A percentile compares a stretch with the other conserved stretches of the same genome.
Evolutionary conservation across 2,329 filamentous ascomycete species (phyloP).

Genomic region (Penicillium sclerotigenum): DNA sequence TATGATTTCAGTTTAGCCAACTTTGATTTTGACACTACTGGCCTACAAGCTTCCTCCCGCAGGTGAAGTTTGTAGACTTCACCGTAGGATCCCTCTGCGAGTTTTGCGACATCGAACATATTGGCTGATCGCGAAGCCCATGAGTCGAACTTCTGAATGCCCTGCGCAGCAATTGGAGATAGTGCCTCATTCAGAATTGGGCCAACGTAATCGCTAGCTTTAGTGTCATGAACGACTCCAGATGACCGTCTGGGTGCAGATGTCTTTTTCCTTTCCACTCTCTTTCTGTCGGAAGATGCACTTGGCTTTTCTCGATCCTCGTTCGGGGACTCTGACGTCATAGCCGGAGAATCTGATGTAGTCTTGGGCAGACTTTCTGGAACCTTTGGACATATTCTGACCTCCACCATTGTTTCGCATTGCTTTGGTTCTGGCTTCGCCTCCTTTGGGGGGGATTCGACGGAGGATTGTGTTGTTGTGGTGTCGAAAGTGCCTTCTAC

Average conservation of each 20-base stretch:
- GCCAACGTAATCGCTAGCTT: constrained; percentile 35
- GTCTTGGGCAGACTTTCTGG: background rate
- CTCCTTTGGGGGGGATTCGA: background rate
- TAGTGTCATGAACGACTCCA: constrained; percentile 33
- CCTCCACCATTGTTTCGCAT: constrained; percentile 30
- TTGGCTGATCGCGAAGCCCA: constrained; percentile 41
- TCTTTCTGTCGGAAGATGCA: constrained; percentile 2
- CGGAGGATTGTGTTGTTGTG: constrained; percentile 1
- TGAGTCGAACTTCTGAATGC: constrained; percentile 39
- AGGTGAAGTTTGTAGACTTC: constrained; percentile 60
- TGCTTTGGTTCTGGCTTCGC: constrained; percentile 4
- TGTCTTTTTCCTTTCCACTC: constrained; percentile 20
- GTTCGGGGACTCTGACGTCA: background rate
- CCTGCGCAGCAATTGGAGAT: constrained; percentile 34
- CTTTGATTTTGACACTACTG: constrained; percentile 37
- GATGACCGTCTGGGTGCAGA: constrained; percentile 28
- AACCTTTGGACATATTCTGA: constrained; percentile 21
- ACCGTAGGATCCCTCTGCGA: constrained; percentile 65
- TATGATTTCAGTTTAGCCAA: constrained; percentile 39
- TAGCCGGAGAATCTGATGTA: background rate
- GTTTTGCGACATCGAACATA: constrained; percentile 53
- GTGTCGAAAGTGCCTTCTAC: background rate
- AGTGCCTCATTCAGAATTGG: constrained; percentile 39
- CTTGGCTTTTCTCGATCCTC: background rate
- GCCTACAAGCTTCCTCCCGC: constrained; percentile 36